Evolutionary conservation across 495 filamentous ascomycete species (phyloP), one percentile per base, ranked within the genome.

Genomic region (Penicillium nucicola): DNA sequence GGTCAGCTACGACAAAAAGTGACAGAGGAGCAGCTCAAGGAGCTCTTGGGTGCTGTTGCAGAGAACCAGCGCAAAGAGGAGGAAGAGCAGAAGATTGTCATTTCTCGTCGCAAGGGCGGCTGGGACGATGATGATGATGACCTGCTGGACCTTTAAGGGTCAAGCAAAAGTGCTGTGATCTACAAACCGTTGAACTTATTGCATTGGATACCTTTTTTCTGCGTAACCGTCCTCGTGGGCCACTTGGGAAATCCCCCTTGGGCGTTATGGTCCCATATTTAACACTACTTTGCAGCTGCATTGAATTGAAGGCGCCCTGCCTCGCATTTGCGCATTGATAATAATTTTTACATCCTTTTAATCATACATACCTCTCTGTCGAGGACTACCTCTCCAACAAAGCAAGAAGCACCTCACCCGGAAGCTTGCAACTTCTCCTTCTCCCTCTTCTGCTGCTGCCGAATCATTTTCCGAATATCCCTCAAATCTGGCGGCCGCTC

Each of bases 71-170:
- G 77, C 51, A 79, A 70, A 65, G 75, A 69, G 53, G 76, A 67
- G 67, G 70, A 82, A 66, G 82, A 85, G 58, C 81, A 86, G 46
- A 95, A 89, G 72, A 89, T 97, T 66, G 89, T 92, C 37, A 84
- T 96, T 39, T 85, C 65, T 47, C 75, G 93, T 62, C 77, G 90
- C 64, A 96, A 91, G 67, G 86, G 81, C n/a, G 87, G 82, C 47
- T 89, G 87, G 67, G 89, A 92, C 66, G 90, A 96, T 50, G 90
- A 90, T 61, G 87, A 97, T 64, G 87, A 97, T 64, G 88, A 92
- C 62, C 69, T 92, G 61, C 65, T 89, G 60, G 85, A 89, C 71
- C 57, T 83, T 57, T 81, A 51, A 67, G 9, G 22, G 15, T 38
- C 8, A 33, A 39, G 18, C 25, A 25, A 12, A 48, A 28, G 7